Conservation (phyloP, 2,329 filamentous ascomycete genomes). For the Xylogone sp. region DNA sequence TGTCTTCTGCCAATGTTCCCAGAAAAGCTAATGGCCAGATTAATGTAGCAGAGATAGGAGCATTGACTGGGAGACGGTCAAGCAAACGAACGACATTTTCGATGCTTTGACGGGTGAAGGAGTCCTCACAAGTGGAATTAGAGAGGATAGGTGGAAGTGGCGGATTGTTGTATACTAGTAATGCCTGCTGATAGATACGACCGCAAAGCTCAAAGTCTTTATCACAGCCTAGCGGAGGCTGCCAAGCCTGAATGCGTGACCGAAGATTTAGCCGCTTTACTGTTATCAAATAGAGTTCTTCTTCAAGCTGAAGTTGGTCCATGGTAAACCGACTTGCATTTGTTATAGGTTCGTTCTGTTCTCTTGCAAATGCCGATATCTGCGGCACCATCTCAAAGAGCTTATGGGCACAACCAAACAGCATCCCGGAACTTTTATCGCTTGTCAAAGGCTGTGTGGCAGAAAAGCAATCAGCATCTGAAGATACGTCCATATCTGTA, state of each 20-base stretch:
- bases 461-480: not conserved
- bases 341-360: not conserved
- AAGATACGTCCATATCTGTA: not conserved
- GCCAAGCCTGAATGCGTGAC: not conserved
- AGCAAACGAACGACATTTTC: not conserved
- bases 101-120: not conserved
- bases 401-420: slow-evolving; percentile 1
- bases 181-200: not conserved
- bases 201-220: not conserved
- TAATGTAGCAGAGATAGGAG: not conserved
- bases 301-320: not conserved
- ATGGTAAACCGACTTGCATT: too few species aligned
- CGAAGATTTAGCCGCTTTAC: not conserved
- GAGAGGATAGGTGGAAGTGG: not conserved
- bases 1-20: not conserved
- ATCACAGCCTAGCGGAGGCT: not conserved
- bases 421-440: not conserved
- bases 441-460: not conserved
- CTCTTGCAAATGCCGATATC: not conserved
- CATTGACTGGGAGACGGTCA: not conserved
- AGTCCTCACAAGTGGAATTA: too few species aligned
- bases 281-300: not conserved
- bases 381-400: not conserved
- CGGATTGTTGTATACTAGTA: not conserved
- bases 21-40: slow-evolving; percentile 1